These are phyloP conservation scores for Monosporascus sp. DNA, from an alignment of 2,329 filamentous ascomycete genomes.

Conservation along the genomic window DNA sequence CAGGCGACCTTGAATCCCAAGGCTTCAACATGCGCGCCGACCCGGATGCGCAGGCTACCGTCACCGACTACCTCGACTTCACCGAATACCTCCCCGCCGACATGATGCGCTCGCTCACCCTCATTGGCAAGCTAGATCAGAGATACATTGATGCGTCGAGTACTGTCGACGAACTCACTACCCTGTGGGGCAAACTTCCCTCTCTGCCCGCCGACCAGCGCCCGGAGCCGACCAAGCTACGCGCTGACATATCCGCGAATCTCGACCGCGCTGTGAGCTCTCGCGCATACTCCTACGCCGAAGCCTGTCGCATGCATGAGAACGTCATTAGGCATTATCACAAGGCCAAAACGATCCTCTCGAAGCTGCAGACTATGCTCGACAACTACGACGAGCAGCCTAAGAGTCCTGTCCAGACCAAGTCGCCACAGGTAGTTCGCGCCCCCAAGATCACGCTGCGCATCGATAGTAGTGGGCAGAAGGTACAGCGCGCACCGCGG, in stretches of 20 bases:
- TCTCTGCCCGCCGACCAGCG: slow-evolving; percentile 41
- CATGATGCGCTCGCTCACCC: slow-evolving; percentile 59
- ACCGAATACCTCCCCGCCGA: slow-evolving; percentile 67
- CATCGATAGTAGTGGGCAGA: slow-evolving; percentile 40
- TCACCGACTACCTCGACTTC: slow-evolving; percentile 66
- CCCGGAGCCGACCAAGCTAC: slow-evolving; percentile 45
- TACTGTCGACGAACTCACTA: slow-evolving; percentile 52
- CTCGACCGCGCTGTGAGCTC: slow-evolving; percentile 51
- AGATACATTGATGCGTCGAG: slow-evolving; percentile 52
- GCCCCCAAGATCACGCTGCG: slow-evolving; percentile 43
- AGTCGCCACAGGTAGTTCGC: slow-evolving; percentile 49
- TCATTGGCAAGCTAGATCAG: slow-evolving; percentile 61
- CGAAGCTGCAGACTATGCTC: slow-evolving; percentile 55
- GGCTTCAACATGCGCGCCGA: slow-evolving; percentile 49
- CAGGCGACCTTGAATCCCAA: slow-evolving; percentile 32
- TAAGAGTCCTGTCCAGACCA: slow-evolving; percentile 47
- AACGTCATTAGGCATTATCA: slow-evolving; percentile 59
- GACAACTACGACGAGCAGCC: slow-evolving; percentile 52
- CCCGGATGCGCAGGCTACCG: slow-evolving; percentile 64
- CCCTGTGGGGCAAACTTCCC: slow-evolving; percentile 52
- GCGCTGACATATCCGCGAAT: slow-evolving; percentile 56
- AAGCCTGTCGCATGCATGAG: slow-evolving; percentile 59
- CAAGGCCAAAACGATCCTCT: slow-evolving; percentile 53
- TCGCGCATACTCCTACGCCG: slow-evolving; percentile 55
- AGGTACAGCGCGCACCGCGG: slow-evolving; percentile 44